phyloP scores from a whole-genome alignment of 495 filamentous ascomycete species.

The Achaetomiella virescens region DNA sequence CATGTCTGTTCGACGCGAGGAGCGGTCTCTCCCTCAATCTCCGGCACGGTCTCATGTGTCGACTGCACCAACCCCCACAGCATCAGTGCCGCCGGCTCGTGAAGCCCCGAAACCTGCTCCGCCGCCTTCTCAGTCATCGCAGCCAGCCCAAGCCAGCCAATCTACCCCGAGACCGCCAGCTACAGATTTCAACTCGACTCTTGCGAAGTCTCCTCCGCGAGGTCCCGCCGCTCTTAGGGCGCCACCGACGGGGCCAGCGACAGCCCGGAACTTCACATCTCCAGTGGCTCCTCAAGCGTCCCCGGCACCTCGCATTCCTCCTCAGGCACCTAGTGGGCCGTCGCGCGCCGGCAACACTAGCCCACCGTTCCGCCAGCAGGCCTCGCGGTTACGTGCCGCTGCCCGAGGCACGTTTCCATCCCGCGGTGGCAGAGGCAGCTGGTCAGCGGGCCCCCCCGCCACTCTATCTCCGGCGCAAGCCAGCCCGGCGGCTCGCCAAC shows the following conservation, averaged over 20 bases:
- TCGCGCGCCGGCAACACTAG: slow-evolving; percentile 33
- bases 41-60: slow-evolving; percentile 26
- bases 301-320: slow-evolving; percentile 27
- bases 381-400: slow-evolving; percentile 41
- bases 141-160: background rate
- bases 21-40: slow-evolving; percentile 37
- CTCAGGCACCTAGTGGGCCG: slow-evolving; percentile 24
- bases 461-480: slow-evolving; percentile 23
- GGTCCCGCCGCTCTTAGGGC: slow-evolving; percentile 43
- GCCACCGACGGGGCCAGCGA: slow-evolving; percentile 41
- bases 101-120: slow-evolving; percentile 25
- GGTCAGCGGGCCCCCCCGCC: slow-evolving; percentile 31
- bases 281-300: slow-evolving; percentile 29
- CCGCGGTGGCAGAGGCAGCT: slow-evolving; percentile 37
- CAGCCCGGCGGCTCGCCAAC: slow-evolving; percentile 28
- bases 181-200: slow-evolving; percentile 22
- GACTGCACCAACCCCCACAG: slow-evolving; percentile 22
- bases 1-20: slow-evolving; percentile 35
- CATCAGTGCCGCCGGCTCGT: slow-evolving; percentile 19
- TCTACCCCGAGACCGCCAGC: slow-evolving; percentile 10
- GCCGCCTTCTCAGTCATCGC: slow-evolving; percentile 17
- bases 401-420: slow-evolving; percentile 31
- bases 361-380: slow-evolving; percentile 37
- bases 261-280: slow-evolving; percentile 32
- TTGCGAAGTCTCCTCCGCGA: slow-evolving; percentile 38